Conservation (phyloP, 2,329 filamentous ascomycete genomes). For the Diaporthe vaccinii region DNA sequence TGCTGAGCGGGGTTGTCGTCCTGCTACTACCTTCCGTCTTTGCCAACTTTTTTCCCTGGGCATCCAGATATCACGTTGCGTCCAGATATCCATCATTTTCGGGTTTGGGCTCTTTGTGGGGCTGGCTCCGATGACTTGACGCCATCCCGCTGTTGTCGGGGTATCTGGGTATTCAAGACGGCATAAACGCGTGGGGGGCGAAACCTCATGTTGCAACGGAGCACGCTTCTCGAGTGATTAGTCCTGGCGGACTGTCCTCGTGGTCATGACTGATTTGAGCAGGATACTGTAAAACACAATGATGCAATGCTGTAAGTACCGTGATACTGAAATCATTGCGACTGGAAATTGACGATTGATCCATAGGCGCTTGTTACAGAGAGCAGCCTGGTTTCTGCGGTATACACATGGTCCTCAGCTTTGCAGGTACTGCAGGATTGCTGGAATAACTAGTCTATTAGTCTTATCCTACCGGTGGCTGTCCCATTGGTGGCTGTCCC, state of each 20-base stretch:
- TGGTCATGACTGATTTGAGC: no score
- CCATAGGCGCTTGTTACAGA: not conserved
- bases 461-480: not conserved
- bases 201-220: not conserved
- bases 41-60: constrained; percentile 1
- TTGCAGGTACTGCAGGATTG: not conserved
- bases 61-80: constrained; percentile 26
- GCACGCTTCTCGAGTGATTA: not conserved
- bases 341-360: no score
- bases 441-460: not conserved
- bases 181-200: no score
- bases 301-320: not conserved
- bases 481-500: not conserved
- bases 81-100: not conserved
- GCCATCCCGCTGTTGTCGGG: not conserved
- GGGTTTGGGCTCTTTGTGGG: constrained; percentile 15
- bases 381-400: not conserved
- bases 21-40: constrained; percentile 29
- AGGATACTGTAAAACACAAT: not conserved
- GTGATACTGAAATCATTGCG: not conserved
- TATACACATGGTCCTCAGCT: no score
- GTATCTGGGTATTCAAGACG: not conserved
- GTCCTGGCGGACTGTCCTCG: not conserved
- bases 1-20: constrained; percentile 1
- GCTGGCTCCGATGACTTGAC: constrained; percentile 6